phyloP scores from a whole-genome alignment of 495 filamentous ascomycete genomes.

The Aspergillus affinis region DNA sequence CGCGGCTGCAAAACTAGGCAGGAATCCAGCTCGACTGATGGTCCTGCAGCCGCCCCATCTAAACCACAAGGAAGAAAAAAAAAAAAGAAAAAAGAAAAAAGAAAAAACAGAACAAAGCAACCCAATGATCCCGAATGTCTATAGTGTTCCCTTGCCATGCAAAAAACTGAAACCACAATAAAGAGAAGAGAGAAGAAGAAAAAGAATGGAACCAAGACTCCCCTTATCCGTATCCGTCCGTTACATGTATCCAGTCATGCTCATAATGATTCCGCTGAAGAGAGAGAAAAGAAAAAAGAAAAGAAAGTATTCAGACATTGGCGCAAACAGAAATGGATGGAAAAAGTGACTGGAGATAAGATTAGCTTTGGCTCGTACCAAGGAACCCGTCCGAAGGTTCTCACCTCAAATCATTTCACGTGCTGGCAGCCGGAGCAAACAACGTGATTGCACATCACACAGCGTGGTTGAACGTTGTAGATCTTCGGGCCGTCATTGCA shows the following conservation, averaged over 20 bases:
- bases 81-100: constrained; percentile 2
- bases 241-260: constrained; percentile 6
- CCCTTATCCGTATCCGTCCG: constrained; percentile 4
- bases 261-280: constrained; percentile 11
- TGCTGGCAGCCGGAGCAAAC: constrained; percentile 30
- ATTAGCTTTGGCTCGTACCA: constrained; percentile 1
- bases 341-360: background rate
- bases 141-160: constrained; percentile 1
- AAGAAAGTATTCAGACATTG: background rate
- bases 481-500: constrained; percentile 45
- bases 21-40: constrained; percentile 12
- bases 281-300: background rate
- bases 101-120: constrained; percentile 5
- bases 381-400: background rate
- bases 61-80: background rate
- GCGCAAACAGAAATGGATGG: background rate
- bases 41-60: constrained; percentile 15
- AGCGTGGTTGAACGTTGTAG: constrained; percentile 33
- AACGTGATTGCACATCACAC: constrained; percentile 34
- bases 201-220: constrained; percentile 9
- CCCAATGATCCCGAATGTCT: constrained; percentile 11
- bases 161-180: background rate
- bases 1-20: constrained; percentile 6
- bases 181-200: constrained; percentile 8
- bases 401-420: constrained; percentile 30